A percentile compares a stretch with the other conserved stretches of the same genome.
Conservation (phyloP, 345 rosid species). For the Psidium friedrichsthalianum region DNA sequence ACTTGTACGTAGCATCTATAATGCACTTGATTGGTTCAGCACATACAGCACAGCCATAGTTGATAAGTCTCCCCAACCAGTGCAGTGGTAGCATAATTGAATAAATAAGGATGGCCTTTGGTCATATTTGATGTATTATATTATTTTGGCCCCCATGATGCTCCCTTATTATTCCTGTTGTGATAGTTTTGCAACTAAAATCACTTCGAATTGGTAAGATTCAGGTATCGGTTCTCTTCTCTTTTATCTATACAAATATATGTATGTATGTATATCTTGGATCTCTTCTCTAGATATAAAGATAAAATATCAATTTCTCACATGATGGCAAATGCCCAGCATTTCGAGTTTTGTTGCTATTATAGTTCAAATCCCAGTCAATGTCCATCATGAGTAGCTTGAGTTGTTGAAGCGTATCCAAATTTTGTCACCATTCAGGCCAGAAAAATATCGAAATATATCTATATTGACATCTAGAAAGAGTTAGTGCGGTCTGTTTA, state of each 20-base stretch:
- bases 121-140: not conserved
- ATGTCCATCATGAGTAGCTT: not conserved
- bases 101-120: not conserved
- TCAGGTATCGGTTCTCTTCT: not conserved
- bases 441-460: not conserved
- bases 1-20: not conserved
- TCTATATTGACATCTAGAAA: not conserved
- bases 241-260: not conserved
- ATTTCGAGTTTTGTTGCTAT: not conserved
- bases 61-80: not conserved
- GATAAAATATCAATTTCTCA: not conserved
- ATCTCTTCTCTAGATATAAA: not conserved
- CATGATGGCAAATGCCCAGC: not conserved
- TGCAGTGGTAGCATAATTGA: not conserved
- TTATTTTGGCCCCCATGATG: not conserved
- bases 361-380: not conserved
- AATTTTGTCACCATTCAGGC: not conserved
- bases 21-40: not conserved
- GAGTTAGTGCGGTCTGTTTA: not conserved
- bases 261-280: not conserved
- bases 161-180: not conserved
- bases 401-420: not conserved
- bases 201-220: not conserved
- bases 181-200: not conserved
- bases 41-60: not conserved